Evolutionary conservation across 441 rosid species (phyloP).

Genomic region (Jatropha multifida): DNA sequence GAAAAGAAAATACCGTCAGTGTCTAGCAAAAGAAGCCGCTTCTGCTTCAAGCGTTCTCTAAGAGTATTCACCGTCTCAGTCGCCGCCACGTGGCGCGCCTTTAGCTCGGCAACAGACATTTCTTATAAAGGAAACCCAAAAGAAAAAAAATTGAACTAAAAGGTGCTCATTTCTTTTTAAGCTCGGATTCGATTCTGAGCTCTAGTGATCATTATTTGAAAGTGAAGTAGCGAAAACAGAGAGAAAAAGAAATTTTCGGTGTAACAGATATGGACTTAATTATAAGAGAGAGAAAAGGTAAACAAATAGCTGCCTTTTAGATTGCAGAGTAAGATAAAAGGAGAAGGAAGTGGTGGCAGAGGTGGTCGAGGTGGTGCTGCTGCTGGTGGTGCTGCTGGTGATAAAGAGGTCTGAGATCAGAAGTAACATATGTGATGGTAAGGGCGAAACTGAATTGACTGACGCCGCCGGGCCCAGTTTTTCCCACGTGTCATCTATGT

Average conservation of each 20-base stretch:
- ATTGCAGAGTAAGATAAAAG: not conserved
- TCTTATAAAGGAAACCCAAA: not conserved
- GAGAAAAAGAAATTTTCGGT: not conserved
- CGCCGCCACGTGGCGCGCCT: conserved; percentile 75
- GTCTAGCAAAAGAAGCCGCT: conserved; percentile 74
- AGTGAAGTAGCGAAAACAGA: not conserved
- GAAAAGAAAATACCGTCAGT: conserved; percentile 53
- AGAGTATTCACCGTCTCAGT: conserved; percentile 68
- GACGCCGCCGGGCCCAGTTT: conserved; percentile 44
- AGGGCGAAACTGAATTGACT: conserved; percentile 27
- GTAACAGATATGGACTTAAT: not conserved
- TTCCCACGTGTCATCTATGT: conserved; percentile 26
- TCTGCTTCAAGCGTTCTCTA: conserved; percentile 70
- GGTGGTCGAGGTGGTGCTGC: conserved; percentile 12
- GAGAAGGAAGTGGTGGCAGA: not conserved
- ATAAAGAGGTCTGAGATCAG: conserved; percentile 16
- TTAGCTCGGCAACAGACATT: conserved; percentile 88
- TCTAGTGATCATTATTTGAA: not conserved
- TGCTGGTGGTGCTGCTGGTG: conserved; percentile 21
- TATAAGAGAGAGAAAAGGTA: not conserved
- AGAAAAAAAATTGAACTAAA: conserved; percentile 9
- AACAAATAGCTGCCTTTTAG: not conserved
- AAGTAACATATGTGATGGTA: not conserved
- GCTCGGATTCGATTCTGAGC: conserved; percentile 7
- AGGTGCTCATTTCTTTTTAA: not conserved